Evolutionary conservation across 169 alveolate genomes (phyloP), one percentile per base, ranked within the genome.

Genomic region (Babesia divergens): DNA sequence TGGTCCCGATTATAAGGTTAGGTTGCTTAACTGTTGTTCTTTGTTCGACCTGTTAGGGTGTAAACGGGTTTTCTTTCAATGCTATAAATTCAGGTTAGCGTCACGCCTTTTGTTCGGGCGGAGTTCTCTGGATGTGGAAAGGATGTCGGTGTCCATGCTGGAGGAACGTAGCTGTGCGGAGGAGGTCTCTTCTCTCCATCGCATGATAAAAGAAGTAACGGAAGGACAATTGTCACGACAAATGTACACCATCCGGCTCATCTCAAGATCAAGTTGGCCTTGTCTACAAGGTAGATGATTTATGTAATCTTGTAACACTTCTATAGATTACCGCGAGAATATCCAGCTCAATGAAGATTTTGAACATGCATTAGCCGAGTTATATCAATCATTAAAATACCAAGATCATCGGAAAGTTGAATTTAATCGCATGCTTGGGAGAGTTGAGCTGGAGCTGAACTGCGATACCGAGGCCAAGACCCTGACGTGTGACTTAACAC

Each of bases 401-500:
- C 44, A 46, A 7, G n/a, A 26, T 16, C 47, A 62, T 18, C 56
- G 56, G 5, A 22, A n/a, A 28, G 4, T 62, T 3, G 44, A 9
- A 2, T 14, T 26, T 22, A 62, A 62, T 24, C 72, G 72, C 47
- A 62, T 62, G 72, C 60, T 62, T 9, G 59, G 72, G 4, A 43
- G 72, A n/a, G 72, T 46, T 11, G 59, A 44, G 3, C 20, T 62
- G 46, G 72, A 62, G n/a, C 53, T 62, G 20, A 35, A 24, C 34
- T 6, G 29, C 42, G 38, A 13, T 24, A 18, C 16, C 38, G 55
- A 40, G 14, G 24, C 42, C 34, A 74, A 26, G 52, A 62, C 11
- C 2, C 26, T 74, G 42, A 34, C 29, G n/a, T 77, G 86, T 38
- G 76, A 77, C 43, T 18, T 77, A 6, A 52, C 54, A 2, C 86